Evolutionary conservation across 2,329 filamentous ascomycete species (phyloP), one percentile per base, ranked within the genome.

Genomic region (Botrytis paeoniae): DNA sequence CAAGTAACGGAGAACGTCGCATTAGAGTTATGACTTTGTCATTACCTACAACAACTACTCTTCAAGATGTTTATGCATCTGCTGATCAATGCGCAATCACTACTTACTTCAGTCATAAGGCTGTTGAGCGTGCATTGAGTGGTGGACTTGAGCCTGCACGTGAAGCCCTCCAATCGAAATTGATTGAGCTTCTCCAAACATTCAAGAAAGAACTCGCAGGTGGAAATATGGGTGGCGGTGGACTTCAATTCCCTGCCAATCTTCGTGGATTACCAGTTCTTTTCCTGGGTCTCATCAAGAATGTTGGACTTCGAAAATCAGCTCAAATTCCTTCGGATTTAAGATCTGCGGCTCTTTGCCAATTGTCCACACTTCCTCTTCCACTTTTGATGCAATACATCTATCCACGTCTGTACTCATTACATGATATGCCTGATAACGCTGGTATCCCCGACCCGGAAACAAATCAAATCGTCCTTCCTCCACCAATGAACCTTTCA

Each of bases 181-280:
- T 97, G 60, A 92, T 94, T 41, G 96, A 99, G 84, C 88, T 99
- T 66, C 86, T 99, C 74, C 92, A 95, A 82, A 98, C 95, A 0
- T 99, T 98, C 85, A 93, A 94, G 84, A 98, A 98, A 85, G 96
- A 99, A 82, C 88, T 99, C 74, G 95, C 93, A 25, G 95, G 95
- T 76, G 95, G 95, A 76, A 98, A 95, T 83, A 96, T 98, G 89
- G 95, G 95, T 69, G 95, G 90, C 59, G 91, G 94, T 70, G 95
- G 95, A 64, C 86, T 99, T 29, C 96, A 98, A 81, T 96, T 98
- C 86, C 95, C 96, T 32, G 92, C 93, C 74, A 99, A 99, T 82
- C 85, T 99, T 73, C 91, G 95, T 73, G 94, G 91, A 48, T 86
- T 99, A 39, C 95, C 96, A 1, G 89, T 97, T 72, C 86, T 99